Percentiles rank a stretch among this genome's conserved stretches.
Conservation (phyloP, 2,329 filamentous ascomycete genomes). For the Intubia oerlemansii region DNA sequence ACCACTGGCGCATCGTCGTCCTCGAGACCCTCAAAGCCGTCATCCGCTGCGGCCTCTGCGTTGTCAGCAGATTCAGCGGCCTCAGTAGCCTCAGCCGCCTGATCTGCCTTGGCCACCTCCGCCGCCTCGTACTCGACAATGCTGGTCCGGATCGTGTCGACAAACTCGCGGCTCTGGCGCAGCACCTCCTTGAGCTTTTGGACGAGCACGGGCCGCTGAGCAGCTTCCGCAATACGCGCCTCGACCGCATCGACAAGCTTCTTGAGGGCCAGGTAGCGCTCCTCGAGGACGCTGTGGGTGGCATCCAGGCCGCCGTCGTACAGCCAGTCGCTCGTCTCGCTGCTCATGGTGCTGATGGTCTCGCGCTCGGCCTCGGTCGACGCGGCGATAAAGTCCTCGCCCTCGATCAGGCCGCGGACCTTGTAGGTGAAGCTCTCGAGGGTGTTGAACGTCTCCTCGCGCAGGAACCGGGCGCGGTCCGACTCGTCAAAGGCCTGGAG, state of each 20-base stretch:
- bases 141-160: conserved; percentile 46
- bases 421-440: conserved; percentile 90
- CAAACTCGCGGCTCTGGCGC: conserved; percentile 46
- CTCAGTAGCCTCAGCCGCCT: too few species aligned
- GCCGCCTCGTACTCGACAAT: conserved; percentile 46
- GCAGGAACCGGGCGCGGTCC: conserved; percentile 51
- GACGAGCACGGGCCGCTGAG: conserved; percentile 49
- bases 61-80: conserved; percentile 22
- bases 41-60: conserved; percentile 20
- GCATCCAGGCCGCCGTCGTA: conserved; percentile 70
- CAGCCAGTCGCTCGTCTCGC: conserved; percentile 67
- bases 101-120: conserved; percentile 30
- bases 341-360: conserved; percentile 44
- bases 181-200: conserved; percentile 48
- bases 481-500: conserved; percentile 72
- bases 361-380: conserved; percentile 49
- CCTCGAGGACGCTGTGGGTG: too few species aligned
- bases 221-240: conserved; percentile 50
- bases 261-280: conserved; percentile 53
- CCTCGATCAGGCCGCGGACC: conserved; percentile 60
- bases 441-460: conserved; percentile 77
- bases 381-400: conserved; percentile 48
- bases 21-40: conserved; percentile 52
- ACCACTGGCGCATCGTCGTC: conserved; percentile 30
- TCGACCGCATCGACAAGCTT: conserved; percentile 59